Conservation (phyloP, 805 yeast species). For the Yarrowia sp. region DNA sequence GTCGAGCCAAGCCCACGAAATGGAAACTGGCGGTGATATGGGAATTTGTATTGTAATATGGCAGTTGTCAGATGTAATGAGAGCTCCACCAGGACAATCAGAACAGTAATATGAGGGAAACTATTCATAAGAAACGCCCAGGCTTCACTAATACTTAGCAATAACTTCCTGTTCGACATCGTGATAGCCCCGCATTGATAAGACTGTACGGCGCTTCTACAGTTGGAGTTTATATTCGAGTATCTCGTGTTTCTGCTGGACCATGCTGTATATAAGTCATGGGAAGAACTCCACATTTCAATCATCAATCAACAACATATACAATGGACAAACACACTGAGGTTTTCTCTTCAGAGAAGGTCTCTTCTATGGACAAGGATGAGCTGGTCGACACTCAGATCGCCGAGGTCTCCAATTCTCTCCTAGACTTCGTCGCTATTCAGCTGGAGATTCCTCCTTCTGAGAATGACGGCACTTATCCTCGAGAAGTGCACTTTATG, state of each 20-base stretch:
- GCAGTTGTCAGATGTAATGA: too few relatives aligned
- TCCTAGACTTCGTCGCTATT: constrained; percentile 1
- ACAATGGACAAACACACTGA: constrained; percentile 1
- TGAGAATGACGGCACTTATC: background rate
- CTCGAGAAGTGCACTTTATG: constrained; percentile 39
- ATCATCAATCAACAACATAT: background rate
- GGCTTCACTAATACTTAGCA: background rate
- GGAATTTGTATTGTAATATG: too few relatives aligned
- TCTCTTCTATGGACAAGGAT: background rate
- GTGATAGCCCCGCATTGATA: background rate
- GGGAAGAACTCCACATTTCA: background rate
- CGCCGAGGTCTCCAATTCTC: background rate
- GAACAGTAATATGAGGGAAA: too few relatives aligned
- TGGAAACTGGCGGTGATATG: too few relatives aligned
- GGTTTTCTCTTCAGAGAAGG: constrained; percentile 8
- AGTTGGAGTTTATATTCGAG: background rate
- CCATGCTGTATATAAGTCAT: background rate
- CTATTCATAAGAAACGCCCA: too few relatives aligned
- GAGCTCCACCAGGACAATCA: too few relatives aligned
- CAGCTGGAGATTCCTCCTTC: constrained; percentile 7
- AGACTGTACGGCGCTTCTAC: background rate
- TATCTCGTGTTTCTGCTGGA: background rate
- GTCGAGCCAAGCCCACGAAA: background rate
- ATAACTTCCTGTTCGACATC: background rate
- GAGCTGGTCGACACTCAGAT: background rate